Percentiles rank a stretch among this genome's conserved stretches.
phyloP scores from a whole-genome alignment of 2,329 filamentous ascomycete genomes.

The Calonectria multiphialidica region DNA sequence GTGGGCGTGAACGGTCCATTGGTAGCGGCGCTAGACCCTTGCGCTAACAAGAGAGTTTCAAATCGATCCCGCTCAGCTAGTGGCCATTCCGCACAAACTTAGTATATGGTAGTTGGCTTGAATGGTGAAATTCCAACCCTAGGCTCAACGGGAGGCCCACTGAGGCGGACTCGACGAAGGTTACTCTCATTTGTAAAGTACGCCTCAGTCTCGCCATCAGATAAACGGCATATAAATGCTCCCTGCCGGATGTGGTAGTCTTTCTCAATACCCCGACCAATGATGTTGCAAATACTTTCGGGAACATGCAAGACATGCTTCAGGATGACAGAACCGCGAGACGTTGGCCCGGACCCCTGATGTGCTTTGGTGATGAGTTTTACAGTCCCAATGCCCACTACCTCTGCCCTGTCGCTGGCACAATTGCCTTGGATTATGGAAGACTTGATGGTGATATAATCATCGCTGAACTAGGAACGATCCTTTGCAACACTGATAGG shows the following conservation, averaged over 20 bases:
- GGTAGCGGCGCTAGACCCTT: neutral
- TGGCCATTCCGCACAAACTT: neutral
- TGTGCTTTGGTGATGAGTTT: slow-evolving; percentile 10
- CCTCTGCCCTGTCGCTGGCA: neutral
- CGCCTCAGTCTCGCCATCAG: neutral
- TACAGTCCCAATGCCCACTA: slow-evolving; percentile 20
- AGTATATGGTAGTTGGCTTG: neutral
- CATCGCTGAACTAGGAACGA: slow-evolving; percentile 25
- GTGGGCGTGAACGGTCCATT: neutral
- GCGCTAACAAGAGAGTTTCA: neutral
- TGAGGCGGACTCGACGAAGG: slow-evolving; percentile 3
- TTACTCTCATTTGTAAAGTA: neutral
- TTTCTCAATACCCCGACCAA: neutral
- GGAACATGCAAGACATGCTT: slow-evolving; percentile 37
- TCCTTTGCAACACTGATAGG: slow-evolving; percentile 24
- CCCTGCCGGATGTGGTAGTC: neutral
- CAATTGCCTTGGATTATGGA: neutral
- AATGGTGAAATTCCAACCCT: slow-evolving; percentile 10
- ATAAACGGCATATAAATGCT: neutral
- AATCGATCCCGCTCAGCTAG: neutral
- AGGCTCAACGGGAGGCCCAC: slow-evolving; percentile 9
- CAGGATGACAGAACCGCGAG: neutral
- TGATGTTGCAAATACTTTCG: slow-evolving; percentile 6
- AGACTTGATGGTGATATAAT: slow-evolving; percentile 13
- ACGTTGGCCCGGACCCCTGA: neutral